Evolutionary conservation across 495 filamentous ascomycete genomes (phyloP).

Genomic region (Eremomyces bilateralis): DNA sequence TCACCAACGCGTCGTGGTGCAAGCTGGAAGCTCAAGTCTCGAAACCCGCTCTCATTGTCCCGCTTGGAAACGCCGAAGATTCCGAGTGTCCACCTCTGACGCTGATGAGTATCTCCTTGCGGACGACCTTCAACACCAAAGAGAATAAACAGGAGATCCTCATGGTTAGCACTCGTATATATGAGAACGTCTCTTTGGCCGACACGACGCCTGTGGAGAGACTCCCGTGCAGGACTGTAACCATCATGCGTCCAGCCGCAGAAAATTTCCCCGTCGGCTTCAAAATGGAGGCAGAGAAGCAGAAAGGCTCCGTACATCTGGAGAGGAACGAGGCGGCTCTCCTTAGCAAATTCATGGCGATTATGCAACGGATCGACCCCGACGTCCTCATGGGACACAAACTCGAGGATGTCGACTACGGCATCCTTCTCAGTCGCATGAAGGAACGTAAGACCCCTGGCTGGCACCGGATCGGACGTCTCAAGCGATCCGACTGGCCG

Average conservation of each 20-base stretch:
- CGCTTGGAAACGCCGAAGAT: constrained; percentile 52
- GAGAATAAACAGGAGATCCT: constrained; percentile 95
- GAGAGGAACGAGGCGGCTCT: constrained; percentile 66
- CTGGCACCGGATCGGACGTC: constrained; percentile 78
- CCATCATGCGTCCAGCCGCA: constrained; percentile 63
- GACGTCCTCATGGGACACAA: constrained; percentile 93
- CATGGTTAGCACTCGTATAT: constrained; percentile 71
- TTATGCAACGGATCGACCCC: constrained; percentile 70
- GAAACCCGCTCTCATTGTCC: constrained; percentile 49
- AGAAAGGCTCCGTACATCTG: constrained; percentile 52
- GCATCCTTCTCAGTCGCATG: constrained; percentile 67
- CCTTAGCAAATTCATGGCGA: constrained; percentile 67
- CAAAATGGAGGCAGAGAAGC: constrained; percentile 46
- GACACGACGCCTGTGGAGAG: constrained; percentile 78
- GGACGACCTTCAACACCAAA: constrained; percentile 72
- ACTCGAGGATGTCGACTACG: constrained; percentile 89
- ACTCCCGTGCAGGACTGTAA: constrained; percentile 76
- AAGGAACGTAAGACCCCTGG: constrained; percentile 75
- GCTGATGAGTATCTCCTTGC: constrained; percentile 78
- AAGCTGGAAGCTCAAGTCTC: constrained; percentile 73
- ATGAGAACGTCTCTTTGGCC: constrained; percentile 68
- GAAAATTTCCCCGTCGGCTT: constrained; percentile 66
- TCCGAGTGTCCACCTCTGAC: constrained; percentile 70
- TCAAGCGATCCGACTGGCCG: constrained; percentile 73
- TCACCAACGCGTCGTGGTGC: constrained; percentile 93